Percentiles rank a stretch among this genome's conserved stretches.
Conservation (phyloP, 176 grass and related monocot genomes). For the Oryza meyeriana region DNA sequence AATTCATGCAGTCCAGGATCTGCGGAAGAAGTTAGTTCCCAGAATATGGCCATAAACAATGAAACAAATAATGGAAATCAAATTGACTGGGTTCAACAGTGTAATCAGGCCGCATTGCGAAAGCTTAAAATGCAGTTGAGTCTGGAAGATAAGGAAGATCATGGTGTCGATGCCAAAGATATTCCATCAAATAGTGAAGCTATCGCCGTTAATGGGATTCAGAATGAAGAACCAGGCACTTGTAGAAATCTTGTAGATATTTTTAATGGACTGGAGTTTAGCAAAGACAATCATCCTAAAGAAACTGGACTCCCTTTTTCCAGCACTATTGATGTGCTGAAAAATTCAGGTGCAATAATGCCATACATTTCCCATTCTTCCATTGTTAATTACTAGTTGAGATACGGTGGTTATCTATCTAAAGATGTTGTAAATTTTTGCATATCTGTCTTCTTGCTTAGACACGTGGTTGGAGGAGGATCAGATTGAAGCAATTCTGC, state of each 20-base stretch:
- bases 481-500: constrained; percentile 51
- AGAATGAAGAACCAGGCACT: constrained; percentile 29
- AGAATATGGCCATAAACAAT: constrained; percentile 28
- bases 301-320: constrained; percentile 24
- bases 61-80: constrained; percentile 11
- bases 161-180: not conserved
- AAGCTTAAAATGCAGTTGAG: constrained; percentile 48
- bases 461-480: constrained; percentile 63
- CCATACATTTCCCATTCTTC: not conserved
- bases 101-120: constrained; percentile 32
- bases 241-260: constrained; percentile 36
- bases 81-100: constrained; percentile 50
- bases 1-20: constrained; percentile 56
- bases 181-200: constrained; percentile 26
- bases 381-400: constrained; percentile 19
- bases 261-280: constrained; percentile 30
- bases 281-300: constrained; percentile 26
- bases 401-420: constrained; percentile 6
- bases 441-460: constrained; percentile 32
- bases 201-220: not conserved
- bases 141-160: constrained; percentile 49
- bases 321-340: constrained; percentile 56
- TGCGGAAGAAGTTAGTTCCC: constrained; percentile 79
- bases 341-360: constrained; percentile 55
- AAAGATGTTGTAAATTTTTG: not conserved